These are phyloP conservation scores for Starmerella bacillaris DNA, from an alignment of 805 yeast species.

Conservation along the genomic window DNA sequence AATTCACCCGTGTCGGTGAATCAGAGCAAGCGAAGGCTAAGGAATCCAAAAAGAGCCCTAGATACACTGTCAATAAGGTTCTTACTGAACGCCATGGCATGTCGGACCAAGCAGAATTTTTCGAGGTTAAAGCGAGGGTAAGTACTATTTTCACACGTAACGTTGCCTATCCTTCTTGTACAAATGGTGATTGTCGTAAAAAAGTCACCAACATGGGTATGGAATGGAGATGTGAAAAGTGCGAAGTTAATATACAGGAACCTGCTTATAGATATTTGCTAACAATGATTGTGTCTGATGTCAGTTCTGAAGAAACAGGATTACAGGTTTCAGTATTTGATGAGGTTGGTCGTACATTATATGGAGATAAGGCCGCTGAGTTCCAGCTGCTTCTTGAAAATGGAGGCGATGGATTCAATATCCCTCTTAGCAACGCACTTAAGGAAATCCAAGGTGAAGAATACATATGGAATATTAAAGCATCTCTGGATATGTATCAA, in stretches of 20 bases:
- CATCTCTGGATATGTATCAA: conserved; percentile 68
- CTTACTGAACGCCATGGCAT: conserved; percentile 51
- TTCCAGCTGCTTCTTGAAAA: conserved; percentile 23
- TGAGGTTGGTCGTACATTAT: conserved; percentile 53
- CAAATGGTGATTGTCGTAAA: conserved; percentile 56
- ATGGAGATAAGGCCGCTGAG: conserved; percentile 49
- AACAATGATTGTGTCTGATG: conserved; percentile 65
- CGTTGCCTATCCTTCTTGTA: conserved; percentile 82
- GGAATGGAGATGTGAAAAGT: conserved; percentile 89
- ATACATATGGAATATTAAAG: conserved; percentile 58
- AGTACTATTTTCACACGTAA: conserved; percentile 54
- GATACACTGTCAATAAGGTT: conserved; percentile 39
- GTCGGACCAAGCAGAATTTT: conserved; percentile 54
- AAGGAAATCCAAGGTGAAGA: conserved; percentile 44
- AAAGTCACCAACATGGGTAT: conserved; percentile 60
- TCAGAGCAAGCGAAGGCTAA: conserved; percentile 21
- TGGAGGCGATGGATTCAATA: conserved; percentile 18
- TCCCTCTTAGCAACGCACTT: conserved; percentile 30
- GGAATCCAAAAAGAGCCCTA: conserved; percentile 32
- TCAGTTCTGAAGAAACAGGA: conserved; percentile 28
- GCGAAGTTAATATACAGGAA: conserved; percentile 47
- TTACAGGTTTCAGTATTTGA: conserved; percentile 78
- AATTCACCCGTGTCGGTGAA: conserved; percentile 3
- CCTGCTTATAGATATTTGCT: conserved; percentile 71
- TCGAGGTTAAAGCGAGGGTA: conserved; percentile 56